Conservation (phyloP, 345 rosid genomes). For the Dovyalis caffra region DNA sequence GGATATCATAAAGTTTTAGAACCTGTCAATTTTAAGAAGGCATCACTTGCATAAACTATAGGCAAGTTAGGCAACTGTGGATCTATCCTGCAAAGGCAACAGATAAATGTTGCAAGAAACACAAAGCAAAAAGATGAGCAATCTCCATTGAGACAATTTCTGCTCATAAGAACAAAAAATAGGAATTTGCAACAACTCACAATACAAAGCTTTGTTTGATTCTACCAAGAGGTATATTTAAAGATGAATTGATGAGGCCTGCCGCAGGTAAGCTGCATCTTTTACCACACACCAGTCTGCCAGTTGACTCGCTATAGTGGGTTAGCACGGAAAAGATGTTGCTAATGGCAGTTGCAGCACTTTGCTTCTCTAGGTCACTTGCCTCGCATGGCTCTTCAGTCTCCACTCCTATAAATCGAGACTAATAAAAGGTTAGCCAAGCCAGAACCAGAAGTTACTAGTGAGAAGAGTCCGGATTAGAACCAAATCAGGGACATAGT, state of each 20-base stretch:
- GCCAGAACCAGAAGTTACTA: not conserved
- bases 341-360: conserved; percentile 49
- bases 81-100: conserved; percentile 60
- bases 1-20: not conserved
- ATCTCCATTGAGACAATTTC: conserved; percentile 16
- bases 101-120: conserved; percentile 9
- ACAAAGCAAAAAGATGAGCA: conserved; percentile 25
- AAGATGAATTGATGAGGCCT: conserved; percentile 56
- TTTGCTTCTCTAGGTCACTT: conserved; percentile 63
- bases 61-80: conserved; percentile 74
- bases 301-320: conserved; percentile 56
- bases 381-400: conserved; percentile 72
- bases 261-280: conserved; percentile 43
- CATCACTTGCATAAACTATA: conserved; percentile 85
- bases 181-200: conserved; percentile 78
- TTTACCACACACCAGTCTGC: conserved; percentile 64
- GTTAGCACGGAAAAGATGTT: conserved; percentile 61
- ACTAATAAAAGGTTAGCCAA: conserved; percentile 6
- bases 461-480: not conserved
- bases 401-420: conserved; percentile 42
- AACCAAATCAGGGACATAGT: not conserved
- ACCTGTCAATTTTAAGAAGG: conserved; percentile 91
- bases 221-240: conserved; percentile 96
- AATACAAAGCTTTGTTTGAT: conserved; percentile 99
- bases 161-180: conserved; percentile 10